These are phyloP conservation scores for Populus simonii DNA, from an alignment of 345 rosid genomes.

Conservation along the genomic window DNA sequence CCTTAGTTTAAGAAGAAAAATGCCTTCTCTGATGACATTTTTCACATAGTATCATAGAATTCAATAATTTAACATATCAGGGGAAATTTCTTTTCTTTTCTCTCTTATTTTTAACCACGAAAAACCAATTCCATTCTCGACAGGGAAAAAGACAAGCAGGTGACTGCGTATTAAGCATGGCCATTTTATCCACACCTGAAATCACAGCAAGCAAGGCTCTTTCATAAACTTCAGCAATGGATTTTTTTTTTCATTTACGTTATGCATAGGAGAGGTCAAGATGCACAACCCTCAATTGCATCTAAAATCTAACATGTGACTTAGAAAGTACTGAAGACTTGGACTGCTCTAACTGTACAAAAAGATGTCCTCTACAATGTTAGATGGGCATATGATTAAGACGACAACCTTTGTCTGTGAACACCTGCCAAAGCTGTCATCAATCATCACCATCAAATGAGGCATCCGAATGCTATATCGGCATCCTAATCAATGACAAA, in stretches of 20 bases:
- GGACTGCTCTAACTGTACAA: slow-evolving; percentile 14
- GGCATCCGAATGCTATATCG: not conserved
- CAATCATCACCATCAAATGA: not conserved
- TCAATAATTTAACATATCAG: not conserved
- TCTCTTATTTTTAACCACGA: too few species aligned
- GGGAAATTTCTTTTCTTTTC: too few species aligned
- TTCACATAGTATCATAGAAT: not conserved
- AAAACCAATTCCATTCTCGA: not conserved
- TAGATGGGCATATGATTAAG: not conserved
- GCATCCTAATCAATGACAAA: slow-evolving; percentile 10
- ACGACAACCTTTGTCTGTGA: not conserved
- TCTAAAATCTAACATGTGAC: not conserved
- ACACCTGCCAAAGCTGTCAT: not conserved
- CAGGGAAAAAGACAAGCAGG: not conserved
- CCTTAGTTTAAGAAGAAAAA: not conserved
- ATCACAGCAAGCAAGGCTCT: not conserved
- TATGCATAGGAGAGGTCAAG: slow-evolving; percentile 3
- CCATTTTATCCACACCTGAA: not conserved
- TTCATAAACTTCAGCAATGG: not conserved
- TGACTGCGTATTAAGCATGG: not conserved
- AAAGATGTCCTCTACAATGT: not conserved
- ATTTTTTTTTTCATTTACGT: slow-evolving; percentile 13
- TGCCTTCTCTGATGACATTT: not conserved
- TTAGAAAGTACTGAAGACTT: not conserved
- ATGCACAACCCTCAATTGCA: slow-evolving; percentile 3